phyloP scores from a whole-genome alignment of 495 filamentous ascomycete genomes.

The Neurospora pannonica region DNA sequence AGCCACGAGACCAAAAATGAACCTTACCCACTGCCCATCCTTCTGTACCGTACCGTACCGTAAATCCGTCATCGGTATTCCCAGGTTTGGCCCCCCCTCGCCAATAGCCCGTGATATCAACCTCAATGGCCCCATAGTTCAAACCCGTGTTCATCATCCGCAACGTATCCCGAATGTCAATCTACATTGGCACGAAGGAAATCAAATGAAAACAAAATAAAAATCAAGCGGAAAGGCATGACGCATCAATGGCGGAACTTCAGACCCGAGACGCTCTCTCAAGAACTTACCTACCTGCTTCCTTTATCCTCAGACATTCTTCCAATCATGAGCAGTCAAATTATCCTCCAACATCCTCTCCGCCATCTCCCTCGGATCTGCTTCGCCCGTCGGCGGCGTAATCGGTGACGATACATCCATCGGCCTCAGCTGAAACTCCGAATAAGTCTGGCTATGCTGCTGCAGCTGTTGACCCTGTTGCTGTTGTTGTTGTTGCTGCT shows the following conservation, averaged over 20 bases:
- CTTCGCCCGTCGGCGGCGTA: neutral
- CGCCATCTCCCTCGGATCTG: neutral
- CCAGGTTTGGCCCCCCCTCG: neutral
- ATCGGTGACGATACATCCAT: neutral
- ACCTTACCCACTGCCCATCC: neutral
- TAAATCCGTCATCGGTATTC: neutral
- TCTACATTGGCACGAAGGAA: neutral
- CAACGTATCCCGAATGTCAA: neutral
- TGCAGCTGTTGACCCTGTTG: neutral
- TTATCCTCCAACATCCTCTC: neutral
- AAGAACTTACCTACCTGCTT: neutral
- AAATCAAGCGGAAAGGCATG: neutral
- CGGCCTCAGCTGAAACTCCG: neutral
- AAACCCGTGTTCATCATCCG: neutral
- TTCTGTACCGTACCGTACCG: neutral
- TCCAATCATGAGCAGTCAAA: neutral
- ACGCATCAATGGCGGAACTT: neutral
- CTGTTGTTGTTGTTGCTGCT: slow-evolving; percentile 1
- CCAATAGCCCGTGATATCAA: neutral
- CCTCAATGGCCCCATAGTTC: neutral
- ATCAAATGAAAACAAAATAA: neutral
- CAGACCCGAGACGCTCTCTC: neutral
- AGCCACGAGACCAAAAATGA: neutral
- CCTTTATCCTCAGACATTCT: neutral
- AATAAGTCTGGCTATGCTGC: neutral